Percentiles rank a stretch among this genome's conserved stretches.
Conservation (phyloP, 495 filamentous ascomycete genomes). For the Neurospora pannonica region DNA sequence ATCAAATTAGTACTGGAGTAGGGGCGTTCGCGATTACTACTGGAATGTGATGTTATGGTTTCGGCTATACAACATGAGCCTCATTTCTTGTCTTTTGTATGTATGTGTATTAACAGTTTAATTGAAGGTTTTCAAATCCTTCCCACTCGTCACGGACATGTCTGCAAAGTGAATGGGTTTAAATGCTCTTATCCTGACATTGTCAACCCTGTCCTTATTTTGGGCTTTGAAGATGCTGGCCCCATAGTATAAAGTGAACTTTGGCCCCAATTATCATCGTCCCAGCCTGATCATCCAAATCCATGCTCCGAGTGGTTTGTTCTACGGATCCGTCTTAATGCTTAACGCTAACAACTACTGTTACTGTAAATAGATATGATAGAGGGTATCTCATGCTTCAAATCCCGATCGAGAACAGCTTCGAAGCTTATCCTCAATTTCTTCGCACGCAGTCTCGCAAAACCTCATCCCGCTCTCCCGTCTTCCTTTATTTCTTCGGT, state of each 20-base stretch:
- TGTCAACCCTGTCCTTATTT: background rate
- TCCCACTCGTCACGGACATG: background rate
- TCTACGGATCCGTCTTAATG: background rate
- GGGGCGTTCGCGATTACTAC: background rate
- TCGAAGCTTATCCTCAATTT: background rate
- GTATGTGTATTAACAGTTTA: background rate
- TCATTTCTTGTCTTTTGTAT: background rate
- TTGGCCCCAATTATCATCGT: background rate
- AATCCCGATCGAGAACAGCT: background rate
- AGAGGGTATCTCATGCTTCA: slow-evolving; percentile 17
- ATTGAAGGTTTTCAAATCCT: background rate
- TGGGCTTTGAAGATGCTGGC: background rate
- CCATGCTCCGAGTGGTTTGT: background rate
- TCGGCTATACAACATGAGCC: background rate
- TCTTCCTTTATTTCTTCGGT: slow-evolving; percentile 15
- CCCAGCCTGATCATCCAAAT: background rate
- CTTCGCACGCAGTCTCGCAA: background rate
- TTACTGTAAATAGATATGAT: background rate
- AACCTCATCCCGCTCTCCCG: background rate
- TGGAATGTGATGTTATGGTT: background rate
- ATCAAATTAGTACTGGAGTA: background rate
- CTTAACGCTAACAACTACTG: background rate
- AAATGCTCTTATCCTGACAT: background rate
- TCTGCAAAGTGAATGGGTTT: background rate
- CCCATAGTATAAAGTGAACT: background rate